Evolutionary conservation across 768 basidiomycete genomes (phyloP).

Genomic region (Mrakia frigida): DNA sequence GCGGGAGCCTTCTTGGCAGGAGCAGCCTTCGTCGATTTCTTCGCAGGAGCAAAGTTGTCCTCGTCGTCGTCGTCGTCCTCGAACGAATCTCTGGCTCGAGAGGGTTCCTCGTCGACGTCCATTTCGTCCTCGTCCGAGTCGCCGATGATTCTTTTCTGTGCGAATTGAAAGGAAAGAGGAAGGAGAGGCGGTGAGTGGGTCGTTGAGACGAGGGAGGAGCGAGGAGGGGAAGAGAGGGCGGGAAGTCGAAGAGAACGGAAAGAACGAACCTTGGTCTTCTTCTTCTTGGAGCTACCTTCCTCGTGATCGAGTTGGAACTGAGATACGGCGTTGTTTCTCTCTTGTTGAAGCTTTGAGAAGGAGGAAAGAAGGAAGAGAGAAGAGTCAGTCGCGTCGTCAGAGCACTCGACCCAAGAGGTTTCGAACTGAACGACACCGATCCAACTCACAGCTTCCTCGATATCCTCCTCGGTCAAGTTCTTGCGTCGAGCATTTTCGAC

Average conservation of each 20-base stretch:
- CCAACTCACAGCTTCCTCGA: constrained; percentile 23
- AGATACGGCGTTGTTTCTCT: neutral
- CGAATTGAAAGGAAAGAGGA: no score
- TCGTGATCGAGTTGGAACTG: constrained; percentile 4
- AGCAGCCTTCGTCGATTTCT: constrained; percentile 38
- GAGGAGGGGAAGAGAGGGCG: no score
- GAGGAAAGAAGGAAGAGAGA: neutral
- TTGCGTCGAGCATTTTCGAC: constrained; percentile 14
- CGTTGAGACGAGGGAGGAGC: no score
- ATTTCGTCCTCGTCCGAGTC: constrained; percentile 45
- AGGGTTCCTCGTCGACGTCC: constrained; percentile 38
- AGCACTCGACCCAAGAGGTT: neutral
- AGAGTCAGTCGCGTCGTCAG: neutral
- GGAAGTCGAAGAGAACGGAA: neutral
- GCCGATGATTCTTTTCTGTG: constrained; percentile 13
- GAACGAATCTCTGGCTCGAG: neutral
- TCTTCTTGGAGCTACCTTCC: neutral
- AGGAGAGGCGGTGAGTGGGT: neutral
- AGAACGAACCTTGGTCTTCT: neutral
- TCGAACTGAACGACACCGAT: neutral
- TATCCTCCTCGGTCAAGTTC: constrained; percentile 22
- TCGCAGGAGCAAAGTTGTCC: constrained; percentile 39
- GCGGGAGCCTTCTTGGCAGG: constrained; percentile 37
- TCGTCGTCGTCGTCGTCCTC: constrained; percentile 28
- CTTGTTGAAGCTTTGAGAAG: neutral